Base-by-base conservation (phyloP, 345 rosid genomes). In the Schrenkiella parvula region DNA sequence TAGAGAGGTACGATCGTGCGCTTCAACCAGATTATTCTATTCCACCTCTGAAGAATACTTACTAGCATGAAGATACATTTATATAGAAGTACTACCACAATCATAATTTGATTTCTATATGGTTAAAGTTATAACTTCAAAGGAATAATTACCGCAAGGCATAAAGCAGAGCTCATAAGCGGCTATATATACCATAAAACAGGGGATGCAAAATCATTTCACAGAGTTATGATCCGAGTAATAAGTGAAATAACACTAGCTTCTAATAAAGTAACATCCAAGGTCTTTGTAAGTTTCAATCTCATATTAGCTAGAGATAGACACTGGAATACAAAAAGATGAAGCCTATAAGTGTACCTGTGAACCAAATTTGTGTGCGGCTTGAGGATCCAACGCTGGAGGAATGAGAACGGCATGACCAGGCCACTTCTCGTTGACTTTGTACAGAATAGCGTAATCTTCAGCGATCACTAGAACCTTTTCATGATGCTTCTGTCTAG, bases 361-460 rank as follows among this genome's bases (percentile, higher is more conserved):
- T 34, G 93, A 90, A 21, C 97, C 97, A 78, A 86, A 92, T 72
- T 90, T 86, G 41, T 90, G 84, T 4, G 96, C 96, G 28, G 93
- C 62, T 67, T 84, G 84, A 4, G 87, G 75, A 81, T 90, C 91
- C 1, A 81, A 85, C 4, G 87, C 95, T 0, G 93, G 98, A 11
- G 92, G 98, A 26, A 88, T 75, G 41, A 89, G 89, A 26, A 92
- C 95, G 15, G 90, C 95, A 61, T 90, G 96, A 39, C 96, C 96
- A 28, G 95, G 96, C 98, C 98, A 92, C 70, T 58, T 86, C 80
- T 82, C 79, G 63, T 92, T 92, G 6, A 92, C 88, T 70, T 75
- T 83, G 64, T 85, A 75, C 17, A 92, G 86, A 25, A 95, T 90
- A 4, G 87, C 88, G 50, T 92, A 92, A 78, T 90, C 98, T 77